Percentiles rank a stretch among this genome's conserved stretches.
These are phyloP conservation scores for Oryza meyeriana DNA, from an alignment of 176 grass and related monocot species.

Conservation along the genomic window DNA sequence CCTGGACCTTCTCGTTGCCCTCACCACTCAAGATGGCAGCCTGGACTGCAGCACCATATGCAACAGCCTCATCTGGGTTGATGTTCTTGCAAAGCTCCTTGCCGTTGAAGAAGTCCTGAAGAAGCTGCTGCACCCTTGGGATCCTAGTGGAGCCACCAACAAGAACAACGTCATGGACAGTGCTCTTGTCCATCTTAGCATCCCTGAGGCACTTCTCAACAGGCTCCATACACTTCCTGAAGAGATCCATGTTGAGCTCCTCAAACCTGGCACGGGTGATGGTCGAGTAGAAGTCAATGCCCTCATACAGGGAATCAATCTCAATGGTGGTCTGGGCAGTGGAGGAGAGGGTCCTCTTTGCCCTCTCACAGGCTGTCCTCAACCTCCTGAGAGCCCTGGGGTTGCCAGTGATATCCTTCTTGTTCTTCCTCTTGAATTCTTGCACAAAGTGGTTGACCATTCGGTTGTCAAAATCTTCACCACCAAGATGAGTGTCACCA, in stretches of 20 bases:
- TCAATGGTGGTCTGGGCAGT: slow-evolving; percentile 20
- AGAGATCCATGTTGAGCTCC: slow-evolving; percentile 30
- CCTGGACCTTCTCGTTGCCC: slow-evolving; percentile 36
- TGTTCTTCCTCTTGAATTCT: slow-evolving; percentile 23
- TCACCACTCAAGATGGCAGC: slow-evolving; percentile 17
- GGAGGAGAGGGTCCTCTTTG: neutral
- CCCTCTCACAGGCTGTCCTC: slow-evolving; percentile 20
- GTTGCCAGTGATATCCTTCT: slow-evolving; percentile 24
- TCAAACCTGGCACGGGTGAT: slow-evolving; percentile 3
- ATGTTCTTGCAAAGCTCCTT: slow-evolving; percentile 26
- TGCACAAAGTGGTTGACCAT: slow-evolving; percentile 24
- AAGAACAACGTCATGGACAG: slow-evolving; percentile 15
- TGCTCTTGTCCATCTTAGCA: slow-evolving; percentile 23
- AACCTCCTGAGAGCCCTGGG: slow-evolving; percentile 13
- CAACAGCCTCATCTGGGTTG: slow-evolving; percentile 25
- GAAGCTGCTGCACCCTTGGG: slow-evolving; percentile 15
- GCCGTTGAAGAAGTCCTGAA: slow-evolving; percentile 10
- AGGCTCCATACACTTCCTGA: slow-evolving; percentile 31
- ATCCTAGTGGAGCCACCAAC: slow-evolving; percentile 24
- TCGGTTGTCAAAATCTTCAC: slow-evolving; percentile 20
- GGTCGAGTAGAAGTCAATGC: slow-evolving; percentile 5
- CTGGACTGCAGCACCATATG: slow-evolving; percentile 10
- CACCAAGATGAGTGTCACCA: slow-evolving; percentile 16
- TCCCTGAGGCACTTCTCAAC: slow-evolving; percentile 22
- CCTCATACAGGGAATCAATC: slow-evolving; percentile 2